Percentiles rank a stretch among this genome's conserved stretches.
Conservation (phyloP, 768 basidiomycete genomes). For the Hortiboletus campestris region DNA sequence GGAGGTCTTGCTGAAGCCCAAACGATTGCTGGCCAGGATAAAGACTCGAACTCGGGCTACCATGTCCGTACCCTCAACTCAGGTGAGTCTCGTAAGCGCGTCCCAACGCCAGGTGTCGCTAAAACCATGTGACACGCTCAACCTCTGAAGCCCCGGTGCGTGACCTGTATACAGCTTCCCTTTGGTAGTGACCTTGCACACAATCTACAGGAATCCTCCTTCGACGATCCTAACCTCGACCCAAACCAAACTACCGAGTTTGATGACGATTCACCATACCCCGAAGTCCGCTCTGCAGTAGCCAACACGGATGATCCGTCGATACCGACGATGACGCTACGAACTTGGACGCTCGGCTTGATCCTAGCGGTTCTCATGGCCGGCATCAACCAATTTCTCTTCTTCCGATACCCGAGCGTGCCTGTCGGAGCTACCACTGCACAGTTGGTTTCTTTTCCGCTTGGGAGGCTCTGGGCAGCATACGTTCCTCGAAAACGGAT, state of each 20-base stretch:
- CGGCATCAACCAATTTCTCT: conserved; percentile 73
- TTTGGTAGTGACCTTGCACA: neutral
- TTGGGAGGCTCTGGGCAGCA: conserved; percentile 57
- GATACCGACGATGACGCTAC: conserved; percentile 60
- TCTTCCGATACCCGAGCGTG: conserved; percentile 72
- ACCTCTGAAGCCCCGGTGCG: conserved; percentile 22
- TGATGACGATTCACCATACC: conserved; percentile 69
- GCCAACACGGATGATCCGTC: conserved; percentile 68
- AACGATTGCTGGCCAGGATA: conserved; percentile 21
- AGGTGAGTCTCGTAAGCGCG: conserved; percentile 17
- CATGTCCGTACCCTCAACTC: conserved; percentile 13
- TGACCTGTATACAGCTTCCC: too few relatives aligned
- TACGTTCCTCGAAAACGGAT: conserved; percentile 53
- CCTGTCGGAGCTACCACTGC: conserved; percentile 61
- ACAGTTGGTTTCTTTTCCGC: conserved; percentile 67
- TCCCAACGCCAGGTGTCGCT: neutral
- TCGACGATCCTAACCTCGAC: conserved; percentile 30
- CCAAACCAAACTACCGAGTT: conserved; percentile 3
- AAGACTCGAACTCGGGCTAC: conserved; percentile 18
- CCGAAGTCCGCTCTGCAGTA: conserved; percentile 69
- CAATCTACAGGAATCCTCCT: conserved; percentile 3
- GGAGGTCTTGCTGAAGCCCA: conserved; percentile 11
- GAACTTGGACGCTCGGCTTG: conserved; percentile 73
- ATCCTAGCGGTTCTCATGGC: conserved; percentile 63
- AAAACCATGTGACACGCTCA: conserved; percentile 2